A percentile compares a stretch with the other conserved stretches of the same genome.
These are phyloP conservation scores for Choanephora cucurbitarum DNA, from an alignment of 371 early-diverging fungal species.

Conservation along the genomic window DNA sequence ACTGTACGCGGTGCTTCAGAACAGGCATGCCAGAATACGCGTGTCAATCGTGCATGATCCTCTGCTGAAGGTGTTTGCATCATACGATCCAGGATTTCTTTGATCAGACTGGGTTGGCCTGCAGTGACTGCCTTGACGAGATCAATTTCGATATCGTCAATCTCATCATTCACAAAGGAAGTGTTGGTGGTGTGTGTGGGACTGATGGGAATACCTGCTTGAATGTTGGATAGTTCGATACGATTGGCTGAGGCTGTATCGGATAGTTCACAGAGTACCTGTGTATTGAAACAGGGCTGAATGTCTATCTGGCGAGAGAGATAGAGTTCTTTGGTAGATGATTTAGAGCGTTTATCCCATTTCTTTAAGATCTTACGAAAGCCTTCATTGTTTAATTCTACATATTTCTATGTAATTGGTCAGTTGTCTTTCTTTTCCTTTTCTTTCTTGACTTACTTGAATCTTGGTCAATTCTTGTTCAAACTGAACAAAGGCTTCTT, in stretches of 20 bases:
- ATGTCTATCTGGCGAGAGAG: conserved; percentile 92
- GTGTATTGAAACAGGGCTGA: conserved; percentile 94
- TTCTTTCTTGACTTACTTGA: conserved; percentile 58
- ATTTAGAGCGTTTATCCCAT: conserved; percentile 96
- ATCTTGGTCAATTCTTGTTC: conserved; percentile 93
- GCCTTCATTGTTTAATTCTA: conserved; percentile 93
- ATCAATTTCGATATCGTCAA: conserved; percentile 68
- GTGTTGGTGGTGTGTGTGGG: conserved; percentile 4
- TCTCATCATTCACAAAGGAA: conserved; percentile 29
- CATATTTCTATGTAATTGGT: conserved; percentile 73
- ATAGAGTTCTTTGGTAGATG: conserved; percentile 93
- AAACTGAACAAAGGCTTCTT: conserved; percentile 88
- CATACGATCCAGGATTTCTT: conserved; percentile 64
- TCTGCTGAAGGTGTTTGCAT: conserved; percentile 43
- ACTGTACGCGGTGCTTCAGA: conserved; percentile 63
- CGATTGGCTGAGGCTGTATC: conserved; percentile 76
- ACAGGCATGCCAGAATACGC: conserved; percentile 85
- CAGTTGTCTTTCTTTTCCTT: neutral
- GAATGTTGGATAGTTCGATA: conserved; percentile 59
- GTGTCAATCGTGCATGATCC: conserved; percentile 64
- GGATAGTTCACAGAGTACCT: conserved; percentile 84
- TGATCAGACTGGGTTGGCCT: conserved; percentile 50
- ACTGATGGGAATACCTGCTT: conserved; percentile 44
- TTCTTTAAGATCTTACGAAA: conserved; percentile 97
- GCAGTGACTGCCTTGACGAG: conserved; percentile 56